Conservation (phyloP, 2,329 filamentous ascomycete genomes). For the Cercospora sojina region DNA sequence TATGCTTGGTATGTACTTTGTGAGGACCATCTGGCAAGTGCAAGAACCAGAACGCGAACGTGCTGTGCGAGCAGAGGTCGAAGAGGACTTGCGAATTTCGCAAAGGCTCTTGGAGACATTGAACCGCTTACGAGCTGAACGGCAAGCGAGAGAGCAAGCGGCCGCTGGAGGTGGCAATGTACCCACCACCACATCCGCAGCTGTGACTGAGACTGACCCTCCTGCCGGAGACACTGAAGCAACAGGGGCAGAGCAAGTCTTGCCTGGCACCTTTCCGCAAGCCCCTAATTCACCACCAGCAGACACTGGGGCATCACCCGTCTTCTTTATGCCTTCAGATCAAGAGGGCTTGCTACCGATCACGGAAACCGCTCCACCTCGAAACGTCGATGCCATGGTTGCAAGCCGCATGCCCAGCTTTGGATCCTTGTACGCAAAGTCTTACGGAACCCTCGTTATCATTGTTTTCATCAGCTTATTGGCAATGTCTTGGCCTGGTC, state of each 20-base stretch:
- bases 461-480: conserved; percentile 60
- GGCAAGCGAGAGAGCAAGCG: conserved; percentile 20
- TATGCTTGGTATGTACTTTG: conserved; percentile 63
- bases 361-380: conserved; percentile 41
- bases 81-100: conserved; percentile 33
- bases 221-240: conserved; percentile 21
- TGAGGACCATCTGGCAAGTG: conserved; percentile 66
- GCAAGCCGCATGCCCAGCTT: conserved; percentile 41
- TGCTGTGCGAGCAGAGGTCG: conserved; percentile 46
- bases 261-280: conserved; percentile 21
- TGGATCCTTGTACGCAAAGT: conserved; percentile 60
- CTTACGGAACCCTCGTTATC: conserved; percentile 59
- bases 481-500: conserved; percentile 57
- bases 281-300: conserved; percentile 42
- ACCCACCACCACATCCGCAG: conserved; percentile 11
- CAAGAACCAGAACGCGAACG: conserved; percentile 54
- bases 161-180: conserved; percentile 8
- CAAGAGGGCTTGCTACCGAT: conserved; percentile 49
- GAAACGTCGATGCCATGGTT: conserved; percentile 19
- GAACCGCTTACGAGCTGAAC: conserved; percentile 28
- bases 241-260: conserved; percentile 22
- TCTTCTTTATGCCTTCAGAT: conserved; percentile 59
- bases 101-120: conserved; percentile 28
- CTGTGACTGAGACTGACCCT: background rate
- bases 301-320: conserved; percentile 53